Evolutionary conservation across 1,284 basidiomycete genomes (phyloP), one percentile per base, ranked within the genome.

Genomic region (Leucoagaricus sp.): DNA sequence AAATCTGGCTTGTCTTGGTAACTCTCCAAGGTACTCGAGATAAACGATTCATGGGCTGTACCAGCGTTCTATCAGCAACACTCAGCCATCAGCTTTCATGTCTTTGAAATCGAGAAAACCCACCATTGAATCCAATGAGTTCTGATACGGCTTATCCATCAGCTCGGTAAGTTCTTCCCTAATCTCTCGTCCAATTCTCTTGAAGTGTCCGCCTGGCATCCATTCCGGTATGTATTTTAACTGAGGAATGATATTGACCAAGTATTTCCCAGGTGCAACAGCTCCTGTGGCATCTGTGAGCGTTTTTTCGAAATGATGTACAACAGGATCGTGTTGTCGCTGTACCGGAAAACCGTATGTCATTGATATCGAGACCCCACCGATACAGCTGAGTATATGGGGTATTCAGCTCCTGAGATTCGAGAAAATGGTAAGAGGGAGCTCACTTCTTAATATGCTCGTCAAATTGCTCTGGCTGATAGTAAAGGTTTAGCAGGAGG

Each of bases 131-230:
- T 40, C 5, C 5, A 40, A n/a, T 5, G 38, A 6, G 5, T 15
- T n/a, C n/a, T 17, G 12, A 17, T 40, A 40, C 7, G 38, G 38
- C 7, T 40, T 15, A 5, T 40, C 38, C 38, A 40, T 15, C n/a
- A 40, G 17, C n/a, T 15, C 8, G 5, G 17, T 15, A 12, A 40
- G 17, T 40, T 15, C 8, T 40, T 40, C 38, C n/a, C 38, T 12
- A 15, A 40, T 40, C 17, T 17, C 6, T 19, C 49, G n/a, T 9
- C 28, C 49, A 7, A 23, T 23, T 15, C 26, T 21, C 41, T 58
- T 45, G 42, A 57, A 60, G 17, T 28, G 21, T 13, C 38, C 56
- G n/a, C 55, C 55, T 41, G 59, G 59, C 23, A 60, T 31, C 59
- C 59, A 58, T 4, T 8, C n/a, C 13, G 59, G 59, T 31, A 55